These are phyloP conservation scores for Drosera spatulata DNA, from an alignment of 179 eudicot genomes.

Conservation along the genomic window DNA sequence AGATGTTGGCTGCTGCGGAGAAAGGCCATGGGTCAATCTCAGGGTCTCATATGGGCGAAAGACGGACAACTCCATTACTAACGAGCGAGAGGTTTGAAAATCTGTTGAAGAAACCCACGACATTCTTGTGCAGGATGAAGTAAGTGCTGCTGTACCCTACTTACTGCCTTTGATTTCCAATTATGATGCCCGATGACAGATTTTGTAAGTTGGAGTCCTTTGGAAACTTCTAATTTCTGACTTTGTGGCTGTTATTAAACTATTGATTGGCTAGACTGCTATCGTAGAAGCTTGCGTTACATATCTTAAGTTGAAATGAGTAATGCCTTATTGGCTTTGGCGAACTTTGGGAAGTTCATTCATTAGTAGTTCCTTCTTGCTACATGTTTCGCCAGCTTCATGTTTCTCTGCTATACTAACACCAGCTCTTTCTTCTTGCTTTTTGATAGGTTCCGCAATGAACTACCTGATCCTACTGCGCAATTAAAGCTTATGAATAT, in stretches of 20 bases:
- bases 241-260: neutral
- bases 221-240: neutral
- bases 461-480: slow-evolving; percentile 86
- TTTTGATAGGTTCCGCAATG: slow-evolving; percentile 73
- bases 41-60: slow-evolving; percentile 86
- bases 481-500: slow-evolving; percentile 73
- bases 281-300: no score
- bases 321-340: no score
- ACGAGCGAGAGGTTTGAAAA: slow-evolving; percentile 82
- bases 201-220: neutral
- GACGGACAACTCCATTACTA: slow-evolving; percentile 57
- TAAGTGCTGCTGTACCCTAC: slow-evolving; percentile 32
- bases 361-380: no score
- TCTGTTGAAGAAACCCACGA: slow-evolving; percentile 90
- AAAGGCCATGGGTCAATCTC: slow-evolving; percentile 64
- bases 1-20: slow-evolving; percentile 45
- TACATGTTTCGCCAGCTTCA: no score
- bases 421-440: slow-evolving; percentile 4
- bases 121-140: slow-evolving; percentile 95
- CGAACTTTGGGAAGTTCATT: no score
- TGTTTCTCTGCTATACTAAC: no score
- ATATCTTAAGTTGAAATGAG: no score
- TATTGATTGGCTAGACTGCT: no score
- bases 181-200: neutral
- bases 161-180: neutral